Percentiles rank a stretch among this genome's conserved stretches.
Evolutionary conservation across 1,139 yeast species (phyloP).

Genomic region (Lodderomyces jiufengensis): DNA sequence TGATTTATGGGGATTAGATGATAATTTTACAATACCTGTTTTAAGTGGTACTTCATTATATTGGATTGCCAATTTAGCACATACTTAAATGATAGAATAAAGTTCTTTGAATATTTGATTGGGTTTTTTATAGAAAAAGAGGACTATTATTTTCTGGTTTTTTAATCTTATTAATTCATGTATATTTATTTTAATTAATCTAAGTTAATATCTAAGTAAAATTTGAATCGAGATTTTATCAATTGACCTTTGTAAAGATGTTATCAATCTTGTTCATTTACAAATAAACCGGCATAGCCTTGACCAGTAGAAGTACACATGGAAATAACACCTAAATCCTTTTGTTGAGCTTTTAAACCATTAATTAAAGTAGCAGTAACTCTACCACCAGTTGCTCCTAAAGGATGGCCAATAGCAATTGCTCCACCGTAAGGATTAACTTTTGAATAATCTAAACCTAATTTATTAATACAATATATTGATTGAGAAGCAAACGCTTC

Average conservation of each 20-base stretch:
- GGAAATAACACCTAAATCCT: slow-evolving; percentile 34
- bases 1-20: slow-evolving; percentile 74
- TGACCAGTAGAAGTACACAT: slow-evolving; percentile 46
- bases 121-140: too few relatives aligned
- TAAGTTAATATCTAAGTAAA: too few relatives aligned
- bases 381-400: slow-evolving; percentile 41
- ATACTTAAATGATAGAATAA: slow-evolving; percentile 14
- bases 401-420: slow-evolving; percentile 42
- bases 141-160: too few relatives aligned
- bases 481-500: slow-evolving; percentile 44
- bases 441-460: slow-evolving; percentile 28
- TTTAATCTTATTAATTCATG: too few relatives aligned
- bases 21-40: slow-evolving; percentile 90
- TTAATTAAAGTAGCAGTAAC: slow-evolving; percentile 32
- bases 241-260: too few relatives aligned
- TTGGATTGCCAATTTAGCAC: slow-evolving; percentile 31
- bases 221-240: too few relatives aligned
- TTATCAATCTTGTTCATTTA: slow-evolving; percentile 20
- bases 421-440: slow-evolving; percentile 44
- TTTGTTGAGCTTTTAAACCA: slow-evolving; percentile 26
- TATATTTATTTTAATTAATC: too few relatives aligned
- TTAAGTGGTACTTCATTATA: slow-evolving; percentile 65
- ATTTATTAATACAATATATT: slow-evolving; percentile 26
- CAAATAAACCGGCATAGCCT: slow-evolving; percentile 39
- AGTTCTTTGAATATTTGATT: too few relatives aligned